Percentiles rank a stretch among this genome's conserved stretches.
These are phyloP conservation scores for Asterophora parasitica DNA, from an alignment of 768 basidiomycete genomes.

Conservation along the genomic window DNA sequence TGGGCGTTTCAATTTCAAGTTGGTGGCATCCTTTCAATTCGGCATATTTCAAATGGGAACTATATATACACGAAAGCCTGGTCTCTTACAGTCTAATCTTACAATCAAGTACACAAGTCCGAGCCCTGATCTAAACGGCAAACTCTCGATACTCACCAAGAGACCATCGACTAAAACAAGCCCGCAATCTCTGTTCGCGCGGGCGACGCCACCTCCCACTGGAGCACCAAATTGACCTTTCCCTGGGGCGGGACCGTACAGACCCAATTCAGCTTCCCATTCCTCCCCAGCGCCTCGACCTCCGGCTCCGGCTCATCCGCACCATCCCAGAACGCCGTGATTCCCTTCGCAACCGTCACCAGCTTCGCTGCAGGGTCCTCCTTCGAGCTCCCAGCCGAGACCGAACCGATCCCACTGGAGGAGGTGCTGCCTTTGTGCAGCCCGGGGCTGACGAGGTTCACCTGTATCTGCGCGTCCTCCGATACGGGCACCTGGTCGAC, in stretches of 20 bases:
- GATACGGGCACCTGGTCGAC: slow-evolving; percentile 1
- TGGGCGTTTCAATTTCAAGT: too few relatives aligned
- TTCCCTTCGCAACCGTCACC: slow-evolving; percentile 15
- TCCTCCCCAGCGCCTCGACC: slow-evolving; percentile 3
- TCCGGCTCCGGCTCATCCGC: slow-evolving; percentile 19
- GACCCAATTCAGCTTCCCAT: slow-evolving; percentile 22
- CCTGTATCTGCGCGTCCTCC: slow-evolving; percentile 1
- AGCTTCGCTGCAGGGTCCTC: background rate
- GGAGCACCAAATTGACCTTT: slow-evolving; percentile 17
- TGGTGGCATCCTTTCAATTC: too few relatives aligned
- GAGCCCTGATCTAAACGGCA: too few relatives aligned
- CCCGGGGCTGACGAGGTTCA: background rate
- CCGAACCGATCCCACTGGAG: background rate
- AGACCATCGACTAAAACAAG: too few relatives aligned
- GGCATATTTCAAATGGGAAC: too few relatives aligned
- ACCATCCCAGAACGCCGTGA: slow-evolving; percentile 25
- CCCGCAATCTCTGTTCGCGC: slow-evolving; percentile 1
- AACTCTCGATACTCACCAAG: too few relatives aligned
- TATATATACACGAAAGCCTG: too few relatives aligned
- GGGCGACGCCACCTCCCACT: slow-evolving; percentile 18
- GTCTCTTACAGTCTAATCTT: too few relatives aligned
- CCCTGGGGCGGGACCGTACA: slow-evolving; percentile 17
- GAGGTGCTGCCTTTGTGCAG: background rate
- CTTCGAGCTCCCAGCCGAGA: background rate
- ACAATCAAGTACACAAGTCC: too few relatives aligned